Conservation (phyloP, 2,329 filamentous ascomycete species). For the Ophiostoma novo-ulmi region DNA sequence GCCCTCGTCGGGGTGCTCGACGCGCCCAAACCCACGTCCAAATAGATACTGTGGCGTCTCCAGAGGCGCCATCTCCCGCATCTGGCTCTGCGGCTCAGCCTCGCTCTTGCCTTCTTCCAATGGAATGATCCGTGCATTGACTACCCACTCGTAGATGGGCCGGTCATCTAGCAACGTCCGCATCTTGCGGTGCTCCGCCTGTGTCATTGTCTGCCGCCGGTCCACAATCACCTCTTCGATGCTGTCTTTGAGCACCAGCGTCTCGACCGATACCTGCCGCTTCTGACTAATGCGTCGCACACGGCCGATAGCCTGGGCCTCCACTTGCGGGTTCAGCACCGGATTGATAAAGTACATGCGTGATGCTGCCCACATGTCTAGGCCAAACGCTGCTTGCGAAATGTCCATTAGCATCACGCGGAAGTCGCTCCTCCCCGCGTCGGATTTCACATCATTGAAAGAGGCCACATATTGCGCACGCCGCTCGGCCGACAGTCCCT, state of each 20-base stretch:
- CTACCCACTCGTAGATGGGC: constrained; percentile 55
- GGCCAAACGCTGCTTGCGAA: constrained; percentile 78
- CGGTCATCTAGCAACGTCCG: constrained; percentile 55
- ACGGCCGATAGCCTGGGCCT: constrained; percentile 87
- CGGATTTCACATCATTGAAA: constrained; percentile 54
- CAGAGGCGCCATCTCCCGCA: constrained; percentile 45
- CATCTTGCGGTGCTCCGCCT: constrained; percentile 53
- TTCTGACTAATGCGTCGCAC: constrained; percentile 82
- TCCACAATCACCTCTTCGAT: constrained; percentile 81
- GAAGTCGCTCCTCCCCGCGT: constrained; percentile 43
- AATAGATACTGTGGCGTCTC: constrained; percentile 47
- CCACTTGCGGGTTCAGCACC: constrained; percentile 76
- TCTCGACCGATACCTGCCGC: constrained; percentile 76
- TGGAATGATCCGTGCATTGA: constrained; percentile 44
- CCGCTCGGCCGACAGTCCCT: constrained; percentile 53
- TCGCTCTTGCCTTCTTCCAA: constrained; percentile 26
- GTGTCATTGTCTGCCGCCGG: constrained; percentile 68
- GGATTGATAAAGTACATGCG: constrained; percentile 87
- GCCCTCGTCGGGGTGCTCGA: constrained; percentile 44
- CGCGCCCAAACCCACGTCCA: constrained; percentile 44
- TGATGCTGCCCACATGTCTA: constrained; percentile 78
- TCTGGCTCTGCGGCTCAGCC: background rate
- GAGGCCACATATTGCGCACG: constrained; percentile 71
- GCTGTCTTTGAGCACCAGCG: constrained; percentile 70
- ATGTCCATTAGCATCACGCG: constrained; percentile 85